These are phyloP conservation scores for Ceratobasidium sp. DNA, from an alignment of 1,284 basidiomycete genomes.

Conservation along the genomic window DNA sequence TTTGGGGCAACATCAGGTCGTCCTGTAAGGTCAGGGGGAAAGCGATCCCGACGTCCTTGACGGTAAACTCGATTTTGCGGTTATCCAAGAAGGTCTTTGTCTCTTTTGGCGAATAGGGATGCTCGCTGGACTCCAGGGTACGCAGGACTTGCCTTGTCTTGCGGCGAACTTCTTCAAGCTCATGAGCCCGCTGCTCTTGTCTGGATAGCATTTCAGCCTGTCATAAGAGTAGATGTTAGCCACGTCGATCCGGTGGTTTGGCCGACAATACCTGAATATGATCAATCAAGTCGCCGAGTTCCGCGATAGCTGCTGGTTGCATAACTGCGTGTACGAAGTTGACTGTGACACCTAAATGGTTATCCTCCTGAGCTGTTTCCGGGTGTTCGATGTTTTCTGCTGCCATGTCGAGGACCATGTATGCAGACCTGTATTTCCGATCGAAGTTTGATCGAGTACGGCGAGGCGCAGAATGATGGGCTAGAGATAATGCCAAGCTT, in stretches of 20 bases:
- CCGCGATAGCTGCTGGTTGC: constrained; percentile 90
- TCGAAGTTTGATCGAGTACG: constrained; percentile 60
- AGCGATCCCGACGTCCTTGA: constrained; percentile 83
- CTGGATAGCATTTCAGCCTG: constrained; percentile 80
- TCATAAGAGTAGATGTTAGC: constrained; percentile 43
- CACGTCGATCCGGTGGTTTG: not conserved
- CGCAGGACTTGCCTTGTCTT: constrained; percentile 78
- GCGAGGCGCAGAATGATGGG: constrained; percentile 63
- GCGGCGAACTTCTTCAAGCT: constrained; percentile 85
- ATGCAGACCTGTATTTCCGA: constrained; percentile 78
- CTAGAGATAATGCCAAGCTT: constrained; percentile 79
- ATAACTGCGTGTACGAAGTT: constrained; percentile 89
- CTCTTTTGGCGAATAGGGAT: constrained; percentile 9
- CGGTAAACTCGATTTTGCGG: constrained; percentile 72
- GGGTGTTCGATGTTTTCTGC: constrained; percentile 56
- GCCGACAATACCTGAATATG: constrained; percentile 73
- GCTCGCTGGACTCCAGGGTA: constrained; percentile 71
- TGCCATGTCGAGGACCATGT: constrained; percentile 80
- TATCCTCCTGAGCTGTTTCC: constrained; percentile 47
- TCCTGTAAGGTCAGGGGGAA: constrained; percentile 74
- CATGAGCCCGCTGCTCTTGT: constrained; percentile 77
- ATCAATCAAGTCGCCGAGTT: constrained; percentile 88
- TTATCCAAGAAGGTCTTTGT: constrained; percentile 62
- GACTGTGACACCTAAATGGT: constrained; percentile 64
- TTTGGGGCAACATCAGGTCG: constrained; percentile 44